Conservation (phyloP, 2,329 filamentous ascomycete genomes). For the Penicillium glabrum region DNA sequence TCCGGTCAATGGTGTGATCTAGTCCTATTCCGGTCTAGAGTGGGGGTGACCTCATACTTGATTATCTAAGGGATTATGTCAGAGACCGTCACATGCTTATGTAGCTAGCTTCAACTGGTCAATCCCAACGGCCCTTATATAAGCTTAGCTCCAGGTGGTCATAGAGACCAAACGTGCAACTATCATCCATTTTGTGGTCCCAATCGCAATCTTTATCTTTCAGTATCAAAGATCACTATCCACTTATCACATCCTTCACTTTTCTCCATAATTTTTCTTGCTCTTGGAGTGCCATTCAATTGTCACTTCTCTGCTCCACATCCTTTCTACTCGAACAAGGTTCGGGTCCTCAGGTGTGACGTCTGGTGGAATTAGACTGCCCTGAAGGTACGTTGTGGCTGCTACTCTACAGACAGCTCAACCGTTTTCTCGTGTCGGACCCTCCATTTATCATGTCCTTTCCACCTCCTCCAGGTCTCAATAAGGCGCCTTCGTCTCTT, state of each 20-base stretch:
- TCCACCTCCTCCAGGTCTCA: constrained; percentile 78
- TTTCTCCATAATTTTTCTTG: neutral
- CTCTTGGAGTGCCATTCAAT: neutral
- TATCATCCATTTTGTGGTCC: neutral
- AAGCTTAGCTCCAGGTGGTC: neutral
- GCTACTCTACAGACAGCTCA: constrained; percentile 30
- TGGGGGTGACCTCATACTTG: constrained; percentile 27
- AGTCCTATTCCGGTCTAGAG: constrained; percentile 27
- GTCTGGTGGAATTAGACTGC: constrained; percentile 34
- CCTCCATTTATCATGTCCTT: constrained; percentile 70
- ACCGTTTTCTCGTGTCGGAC: constrained; percentile 34
- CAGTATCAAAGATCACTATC: neutral
- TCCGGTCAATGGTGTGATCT: constrained; percentile 21
- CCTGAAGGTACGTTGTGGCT: constrained; percentile 46
- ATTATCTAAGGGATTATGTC: neutral
- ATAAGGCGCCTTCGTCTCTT: constrained; percentile 60
- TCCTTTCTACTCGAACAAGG: neutral
- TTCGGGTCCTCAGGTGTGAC: constrained; percentile 29
- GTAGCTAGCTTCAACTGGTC: neutral
- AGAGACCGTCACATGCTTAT: neutral
- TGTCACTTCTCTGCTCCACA: neutral
- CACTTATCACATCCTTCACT: neutral
- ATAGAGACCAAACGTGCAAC: neutral
- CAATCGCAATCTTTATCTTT: neutral
- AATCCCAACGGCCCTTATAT: neutral